Evolutionary conservation across 1,139 yeast genomes (phyloP).

Genomic region (Diutina sp.): DNA sequence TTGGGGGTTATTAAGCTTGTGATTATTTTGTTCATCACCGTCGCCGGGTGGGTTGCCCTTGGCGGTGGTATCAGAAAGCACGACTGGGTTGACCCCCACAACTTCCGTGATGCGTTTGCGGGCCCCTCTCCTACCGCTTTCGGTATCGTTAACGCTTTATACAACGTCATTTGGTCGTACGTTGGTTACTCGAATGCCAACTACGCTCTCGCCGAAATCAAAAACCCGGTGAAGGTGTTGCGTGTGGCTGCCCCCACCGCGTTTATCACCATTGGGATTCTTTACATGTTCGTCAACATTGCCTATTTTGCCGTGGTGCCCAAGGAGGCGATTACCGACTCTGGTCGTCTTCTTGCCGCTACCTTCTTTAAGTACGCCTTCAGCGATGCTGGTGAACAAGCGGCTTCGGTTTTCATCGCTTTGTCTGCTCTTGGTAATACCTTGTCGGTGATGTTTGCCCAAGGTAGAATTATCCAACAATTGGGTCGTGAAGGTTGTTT

Average conservation of each 20-base stretch:
- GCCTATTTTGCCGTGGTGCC: constrained; percentile 49
- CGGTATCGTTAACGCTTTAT: constrained; percentile 66
- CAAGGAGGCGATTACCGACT: constrained; percentile 25
- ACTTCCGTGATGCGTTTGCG: constrained; percentile 47
- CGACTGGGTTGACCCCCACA: constrained; percentile 38
- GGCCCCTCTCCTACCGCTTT: constrained; percentile 56
- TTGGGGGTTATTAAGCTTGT: constrained; percentile 63
- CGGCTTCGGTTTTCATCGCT: constrained; percentile 37
- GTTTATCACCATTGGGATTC: constrained; percentile 49
- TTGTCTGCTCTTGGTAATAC: constrained; percentile 38
- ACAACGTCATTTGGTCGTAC: constrained; percentile 74
- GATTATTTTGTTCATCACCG: constrained; percentile 52
- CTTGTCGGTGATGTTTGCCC: constrained; percentile 34
- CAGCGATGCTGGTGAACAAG: constrained; percentile 32
- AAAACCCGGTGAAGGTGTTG: constrained; percentile 33
- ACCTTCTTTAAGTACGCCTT: constrained; percentile 33
- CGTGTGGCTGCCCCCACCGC: constrained; percentile 34
- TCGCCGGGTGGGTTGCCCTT: constrained; percentile 75
- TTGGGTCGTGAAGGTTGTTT: constrained; percentile 37
- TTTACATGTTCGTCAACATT: constrained; percentile 51
- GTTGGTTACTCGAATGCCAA: constrained; percentile 68
- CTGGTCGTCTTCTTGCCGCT: constrained; percentile 36
- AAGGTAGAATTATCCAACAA: constrained; percentile 36
- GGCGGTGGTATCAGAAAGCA: constrained; percentile 52
- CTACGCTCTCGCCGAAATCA: constrained; percentile 72